Conservation (phyloP, 2,329 filamentous ascomycete species). For the Bipolaris sorokiniana region DNA sequence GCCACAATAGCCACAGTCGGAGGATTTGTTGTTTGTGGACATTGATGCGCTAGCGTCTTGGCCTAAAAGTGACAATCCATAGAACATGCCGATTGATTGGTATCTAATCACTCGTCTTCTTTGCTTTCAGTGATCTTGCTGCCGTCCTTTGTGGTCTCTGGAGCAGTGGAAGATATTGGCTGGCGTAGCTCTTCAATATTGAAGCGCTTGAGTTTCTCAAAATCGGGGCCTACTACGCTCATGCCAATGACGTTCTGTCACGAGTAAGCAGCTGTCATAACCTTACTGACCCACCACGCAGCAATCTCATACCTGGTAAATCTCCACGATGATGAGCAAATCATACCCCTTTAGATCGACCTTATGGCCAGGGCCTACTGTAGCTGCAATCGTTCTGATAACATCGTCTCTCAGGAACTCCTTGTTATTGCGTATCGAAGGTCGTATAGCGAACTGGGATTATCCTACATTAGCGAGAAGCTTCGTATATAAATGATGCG, state of each 20-base stretch:
- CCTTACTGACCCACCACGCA: slow-evolving; percentile 4
- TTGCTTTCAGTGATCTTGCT: slow-evolving; percentile 7
- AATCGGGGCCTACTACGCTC: slow-evolving; percentile 77
- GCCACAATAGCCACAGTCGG: slow-evolving; percentile 25
- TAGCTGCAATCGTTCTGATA: slow-evolving; percentile 72
- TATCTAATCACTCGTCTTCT: slow-evolving; percentile 35
- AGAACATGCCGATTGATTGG: slow-evolving; percentile 3
- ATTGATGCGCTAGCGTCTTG: slow-evolving; percentile 10
- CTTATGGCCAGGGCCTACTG: slow-evolving; percentile 71
- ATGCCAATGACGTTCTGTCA: slow-evolving; percentile 74
- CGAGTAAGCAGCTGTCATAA: slow-evolving; percentile 27
- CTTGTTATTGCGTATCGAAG: slow-evolving; percentile 76
- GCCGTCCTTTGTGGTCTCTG: slow-evolving; percentile 7
- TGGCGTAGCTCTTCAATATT: slow-evolving; percentile 78
- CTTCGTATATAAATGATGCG: slow-evolving; percentile 13
- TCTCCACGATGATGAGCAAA: slow-evolving; percentile 78
- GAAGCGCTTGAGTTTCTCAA: slow-evolving; percentile 75
- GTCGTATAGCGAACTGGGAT: slow-evolving; percentile 78
- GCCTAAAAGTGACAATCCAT: slow-evolving; percentile 5
- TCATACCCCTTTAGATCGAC: slow-evolving; percentile 81
- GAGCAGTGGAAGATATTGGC: slow-evolving; percentile 40
- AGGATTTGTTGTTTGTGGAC: slow-evolving; percentile 22
- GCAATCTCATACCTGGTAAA: slow-evolving; percentile 72
- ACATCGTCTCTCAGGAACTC: slow-evolving; percentile 70
- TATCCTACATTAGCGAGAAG: slow-evolving; percentile 26